phyloP scores from a whole-genome alignment of 2,329 filamentous ascomycete species.

The Beauveria asiatica region DNA sequence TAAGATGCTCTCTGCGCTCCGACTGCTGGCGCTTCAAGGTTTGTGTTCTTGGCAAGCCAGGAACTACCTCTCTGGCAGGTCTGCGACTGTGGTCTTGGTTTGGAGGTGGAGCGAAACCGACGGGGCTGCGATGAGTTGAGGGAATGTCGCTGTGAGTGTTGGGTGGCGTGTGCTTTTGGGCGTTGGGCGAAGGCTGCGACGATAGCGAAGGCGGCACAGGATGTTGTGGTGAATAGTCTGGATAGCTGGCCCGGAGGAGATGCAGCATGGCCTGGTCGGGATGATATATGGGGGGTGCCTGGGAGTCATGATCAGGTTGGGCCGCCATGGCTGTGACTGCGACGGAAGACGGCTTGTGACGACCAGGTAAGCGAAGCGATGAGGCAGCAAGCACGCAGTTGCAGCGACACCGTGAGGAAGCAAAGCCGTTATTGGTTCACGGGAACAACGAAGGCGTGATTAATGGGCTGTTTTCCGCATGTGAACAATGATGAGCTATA shows the following conservation, averaged over 20 bases:
- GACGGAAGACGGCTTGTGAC: not conserved
- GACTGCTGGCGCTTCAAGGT: conserved; percentile 80
- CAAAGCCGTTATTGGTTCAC: conserved; percentile 2
- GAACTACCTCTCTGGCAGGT: conserved; percentile 49
- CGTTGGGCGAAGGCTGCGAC: not conserved
- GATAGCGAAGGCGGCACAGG: not conserved
- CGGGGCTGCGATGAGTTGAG: conserved; percentile 9
- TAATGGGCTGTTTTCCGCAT: conserved; percentile 8
- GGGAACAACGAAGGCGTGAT: not conserved
- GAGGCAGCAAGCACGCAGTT: not conserved
- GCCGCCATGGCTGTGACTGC: conserved; percentile 2
- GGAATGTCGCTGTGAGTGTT: conserved; percentile 30
- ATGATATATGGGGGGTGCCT: not conserved
- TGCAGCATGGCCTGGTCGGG: conserved; percentile 4
- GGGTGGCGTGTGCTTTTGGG: not conserved
- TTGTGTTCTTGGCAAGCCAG: conserved; percentile 65
- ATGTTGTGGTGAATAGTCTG: not conserved
- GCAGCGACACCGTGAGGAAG: not conserved
- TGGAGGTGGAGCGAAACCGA: not conserved
- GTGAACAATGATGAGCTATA: conserved; percentile 3
- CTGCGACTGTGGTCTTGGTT: conserved; percentile 14
- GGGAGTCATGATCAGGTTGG: conserved; percentile 2
- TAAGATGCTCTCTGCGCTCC: conserved; percentile 65
- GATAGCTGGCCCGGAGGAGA: not conserved
- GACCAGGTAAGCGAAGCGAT: not conserved